Conservation (phyloP, 495 filamentous ascomycete genomes). For the Penicillium cosmopolitanum region DNA sequence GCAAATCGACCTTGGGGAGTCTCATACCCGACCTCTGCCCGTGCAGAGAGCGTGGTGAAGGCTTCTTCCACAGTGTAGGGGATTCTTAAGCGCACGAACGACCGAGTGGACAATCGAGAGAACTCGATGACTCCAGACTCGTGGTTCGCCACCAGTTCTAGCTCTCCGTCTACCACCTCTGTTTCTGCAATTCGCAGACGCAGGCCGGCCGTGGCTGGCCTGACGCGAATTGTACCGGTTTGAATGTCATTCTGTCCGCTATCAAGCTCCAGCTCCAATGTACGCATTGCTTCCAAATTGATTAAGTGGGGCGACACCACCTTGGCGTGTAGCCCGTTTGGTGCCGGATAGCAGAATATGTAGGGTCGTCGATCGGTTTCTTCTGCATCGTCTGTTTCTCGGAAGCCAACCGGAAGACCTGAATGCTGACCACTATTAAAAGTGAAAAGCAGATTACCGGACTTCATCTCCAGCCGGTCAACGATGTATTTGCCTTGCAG, state of each 20-base stretch:
- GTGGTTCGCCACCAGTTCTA: conserved; percentile 57
- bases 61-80: conserved; percentile 88
- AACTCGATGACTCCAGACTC: conserved; percentile 73
- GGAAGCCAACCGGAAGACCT: conserved; percentile 40
- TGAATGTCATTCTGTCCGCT: conserved; percentile 79
- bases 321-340: conserved; percentile 52
- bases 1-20: conserved; percentile 74
- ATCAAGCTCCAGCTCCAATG: conserved; percentile 71
- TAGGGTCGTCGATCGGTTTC: conserved; percentile 42
- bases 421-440: conserved; percentile 37
- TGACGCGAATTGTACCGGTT: conserved; percentile 69
- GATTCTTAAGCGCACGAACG: conserved; percentile 61
- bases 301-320: conserved; percentile 52
- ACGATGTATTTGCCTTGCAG: conserved; percentile 77
- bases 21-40: conserved; percentile 75
- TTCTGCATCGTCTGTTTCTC: conserved; percentile 45
- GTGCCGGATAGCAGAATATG: conserved; percentile 55
- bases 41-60: conserved; percentile 69
- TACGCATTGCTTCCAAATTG: conserved; percentile 75
- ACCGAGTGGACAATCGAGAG: conserved; percentile 50
- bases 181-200: conserved; percentile 77
- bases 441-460: conserved; percentile 69
- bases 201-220: conserved; percentile 84
- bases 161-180: conserved; percentile 56
- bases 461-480: conserved; percentile 69